Percentiles rank a stretch among this genome's conserved stretches.
Conservation (phyloP, 2,329 filamentous ascomycete genomes). For the Diaporthe sp. region DNA sequence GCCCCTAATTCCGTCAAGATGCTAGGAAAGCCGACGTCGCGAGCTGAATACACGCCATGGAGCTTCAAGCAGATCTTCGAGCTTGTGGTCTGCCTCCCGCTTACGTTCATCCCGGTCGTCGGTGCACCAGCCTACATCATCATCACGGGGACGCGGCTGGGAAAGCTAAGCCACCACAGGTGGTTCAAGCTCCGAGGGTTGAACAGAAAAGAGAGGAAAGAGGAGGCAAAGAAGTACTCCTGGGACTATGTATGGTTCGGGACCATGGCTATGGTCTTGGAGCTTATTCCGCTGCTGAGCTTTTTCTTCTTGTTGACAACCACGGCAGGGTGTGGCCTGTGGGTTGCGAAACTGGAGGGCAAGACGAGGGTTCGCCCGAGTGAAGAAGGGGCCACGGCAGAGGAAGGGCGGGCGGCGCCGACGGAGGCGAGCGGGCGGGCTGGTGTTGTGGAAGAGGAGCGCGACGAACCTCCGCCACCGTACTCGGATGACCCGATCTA, state of each 20-base stretch:
- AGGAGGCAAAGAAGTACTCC: slow-evolving; percentile 74
- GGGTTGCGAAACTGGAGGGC: slow-evolving; percentile 84
- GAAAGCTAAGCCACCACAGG: slow-evolving; percentile 90
- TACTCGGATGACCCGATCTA: slow-evolving; percentile 56
- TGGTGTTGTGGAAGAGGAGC: slow-evolving; percentile 45
- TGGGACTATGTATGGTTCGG: slow-evolving; percentile 97
- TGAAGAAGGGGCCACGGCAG: slow-evolving; percentile 38
- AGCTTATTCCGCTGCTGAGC: slow-evolving; percentile 90
- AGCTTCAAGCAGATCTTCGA: slow-evolving; percentile 92
- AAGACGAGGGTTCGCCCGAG: slow-evolving; percentile 52
- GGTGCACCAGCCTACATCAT: slow-evolving; percentile 90
- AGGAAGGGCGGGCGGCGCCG: slow-evolving; percentile 43
- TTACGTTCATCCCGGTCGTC: slow-evolving; percentile 89
- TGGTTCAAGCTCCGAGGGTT: slow-evolving; percentile 88
- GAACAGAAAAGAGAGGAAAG: slow-evolving; percentile 79
- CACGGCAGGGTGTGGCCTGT: slow-evolving; percentile 86
- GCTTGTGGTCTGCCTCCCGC: slow-evolving; percentile 81
- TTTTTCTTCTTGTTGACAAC: slow-evolving; percentile 95
- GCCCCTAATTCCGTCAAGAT: slow-evolving; percentile 81
- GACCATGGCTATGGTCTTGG: slow-evolving; percentile 83
- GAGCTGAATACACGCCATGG: slow-evolving; percentile 88
- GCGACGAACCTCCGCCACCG: slow-evolving; percentile 52
- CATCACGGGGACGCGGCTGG: slow-evolving; percentile 87
- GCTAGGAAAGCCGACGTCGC: slow-evolving; percentile 84
- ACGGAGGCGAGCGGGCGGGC: slow-evolving; percentile 34